Evolutionary conservation across 163 green algal genomes (phyloP).

Genomic region (Trebouxiophyceae sp.): DNA sequence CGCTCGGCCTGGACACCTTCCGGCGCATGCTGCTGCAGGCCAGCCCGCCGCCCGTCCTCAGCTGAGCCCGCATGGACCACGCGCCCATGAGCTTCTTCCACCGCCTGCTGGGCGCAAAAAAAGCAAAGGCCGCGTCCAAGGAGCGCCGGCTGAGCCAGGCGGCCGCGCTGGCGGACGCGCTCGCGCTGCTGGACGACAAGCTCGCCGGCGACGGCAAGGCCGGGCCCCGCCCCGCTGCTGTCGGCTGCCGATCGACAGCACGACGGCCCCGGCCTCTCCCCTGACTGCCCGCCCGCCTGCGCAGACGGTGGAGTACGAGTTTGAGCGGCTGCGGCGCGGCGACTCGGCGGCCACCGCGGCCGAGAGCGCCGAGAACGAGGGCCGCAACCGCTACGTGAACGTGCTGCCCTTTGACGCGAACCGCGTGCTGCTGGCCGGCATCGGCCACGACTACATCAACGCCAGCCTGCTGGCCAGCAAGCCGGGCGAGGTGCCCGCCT

Average conservation of each 20-base stretch:
- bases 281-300: too few species aligned
- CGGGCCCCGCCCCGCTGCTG: too few species aligned
- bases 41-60: conserved; percentile 70
- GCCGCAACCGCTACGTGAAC: conserved; percentile 62
- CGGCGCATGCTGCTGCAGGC: conserved; percentile 74
- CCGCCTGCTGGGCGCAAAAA: too few species aligned
- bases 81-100: not conserved
- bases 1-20: conserved; percentile 59
- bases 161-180: conserved; percentile 1
- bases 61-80: too few species aligned
- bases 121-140: not conserved
- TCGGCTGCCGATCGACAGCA: too few species aligned
- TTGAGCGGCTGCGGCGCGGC: conserved; percentile 9
- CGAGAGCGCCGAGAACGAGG: conserved; percentile 2
- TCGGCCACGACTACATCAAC: conserved; percentile 64
- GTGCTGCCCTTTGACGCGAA: conserved; percentile 79
- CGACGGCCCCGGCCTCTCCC: too few species aligned
- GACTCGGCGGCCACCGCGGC: not conserved
- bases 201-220: conserved; percentile 2
- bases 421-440: conserved; percentile 41
- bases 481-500: conserved; percentile 18
- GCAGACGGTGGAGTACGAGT: conserved; percentile 15
- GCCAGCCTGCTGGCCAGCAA: conserved; percentile 42
- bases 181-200: conserved; percentile 7
- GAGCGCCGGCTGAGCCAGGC: not conserved